Evolutionary conservation across 1,284 basidiomycete genomes (phyloP).

Genomic region (Sanguinoderma infundibulare): DNA sequence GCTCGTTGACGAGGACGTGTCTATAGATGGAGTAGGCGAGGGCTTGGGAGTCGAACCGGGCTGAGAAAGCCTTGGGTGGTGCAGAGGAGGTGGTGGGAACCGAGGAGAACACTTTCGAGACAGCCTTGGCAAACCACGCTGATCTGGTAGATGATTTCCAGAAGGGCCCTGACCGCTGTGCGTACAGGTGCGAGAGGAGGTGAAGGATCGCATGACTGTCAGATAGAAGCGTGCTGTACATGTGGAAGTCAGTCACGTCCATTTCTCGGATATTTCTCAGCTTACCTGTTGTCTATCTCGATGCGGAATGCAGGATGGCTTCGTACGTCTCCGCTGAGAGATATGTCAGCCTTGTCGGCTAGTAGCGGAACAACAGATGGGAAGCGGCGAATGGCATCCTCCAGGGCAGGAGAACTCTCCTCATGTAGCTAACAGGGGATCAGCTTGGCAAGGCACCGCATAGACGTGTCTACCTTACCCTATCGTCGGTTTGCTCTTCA

Average conservation of each 20-base stretch:
- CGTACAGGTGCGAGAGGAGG: constrained; percentile 87
- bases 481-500: constrained; percentile 56
- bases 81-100: constrained; percentile 38
- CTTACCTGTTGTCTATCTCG: constrained; percentile 65
- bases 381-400: constrained; percentile 76
- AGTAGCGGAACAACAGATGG: constrained; percentile 82
- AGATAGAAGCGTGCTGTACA: constrained; percentile 14
- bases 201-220: constrained; percentile 50
- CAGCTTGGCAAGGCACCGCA: background rate
- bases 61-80: constrained; percentile 45
- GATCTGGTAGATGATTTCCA: constrained; percentile 80
- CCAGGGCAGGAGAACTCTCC: constrained; percentile 68
- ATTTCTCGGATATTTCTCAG: constrained; percentile 19
- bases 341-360: constrained; percentile 82
- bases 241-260: background rate
- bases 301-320: constrained; percentile 69
- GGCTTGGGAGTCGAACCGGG: constrained; percentile 45
- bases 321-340: constrained; percentile 62
- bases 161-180: constrained; percentile 70
- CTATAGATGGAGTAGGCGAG: constrained; percentile 67
- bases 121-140: constrained; percentile 71
- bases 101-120: constrained; percentile 39
- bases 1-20: constrained; percentile 75
- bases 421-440: constrained; percentile 48
- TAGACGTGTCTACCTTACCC: constrained; percentile 38